Base-by-base conservation (phyloP, 2,329 filamentous ascomycete species). In the Alternaria metachromatica region DNA sequence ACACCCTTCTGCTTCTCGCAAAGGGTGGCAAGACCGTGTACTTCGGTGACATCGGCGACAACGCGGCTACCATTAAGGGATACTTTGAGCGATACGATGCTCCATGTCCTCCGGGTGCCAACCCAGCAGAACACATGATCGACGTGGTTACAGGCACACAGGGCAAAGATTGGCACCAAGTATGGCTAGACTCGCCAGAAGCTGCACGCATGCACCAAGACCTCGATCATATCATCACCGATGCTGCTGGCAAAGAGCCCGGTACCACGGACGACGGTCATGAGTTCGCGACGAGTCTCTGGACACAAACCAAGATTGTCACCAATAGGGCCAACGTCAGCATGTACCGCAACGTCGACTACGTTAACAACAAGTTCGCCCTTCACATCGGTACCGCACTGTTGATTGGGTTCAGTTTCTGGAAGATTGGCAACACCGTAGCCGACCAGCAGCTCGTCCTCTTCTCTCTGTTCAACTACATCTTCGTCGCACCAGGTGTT, bases 21-120 rank as follows among this genome's bases (percentile, higher is more conserved):
- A 86, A 86, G 44, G 92, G 92, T 48, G 93, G 92, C 12, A 86
- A 89, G 54, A 91, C 90, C n/a, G 90, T 95, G 23, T 96, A 96
- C 81, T 93, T 94, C 75, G 92, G 92, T 20, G 89, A 93, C 56
- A 90, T 95, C 30, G 93, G 92, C 45, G 83, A 87, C 44, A 90
- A 94, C 60, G 91, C 91, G 0, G 79, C 82, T 21, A 83, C 88
- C 6, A 81, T 96, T 33, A 88, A 92, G 50, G 84, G 86, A 12
- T 83, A 83, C 67, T 83, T 83, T 65, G 69, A 58, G 6, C 70
- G 70, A 25, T 63, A 80, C 45, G 90, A 89, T 2, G 89, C 89
- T 6, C 83, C 86, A 28, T 86, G 84, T 65, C 82, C 84, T 6
- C 73, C 77, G 3, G 79, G 82, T 48, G 82, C 82, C 15, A 87